These are phyloP conservation scores for Plasmodium vivax DNA, from an alignment of 169 alveolate genomes.

Conservation along the genomic window DNA sequence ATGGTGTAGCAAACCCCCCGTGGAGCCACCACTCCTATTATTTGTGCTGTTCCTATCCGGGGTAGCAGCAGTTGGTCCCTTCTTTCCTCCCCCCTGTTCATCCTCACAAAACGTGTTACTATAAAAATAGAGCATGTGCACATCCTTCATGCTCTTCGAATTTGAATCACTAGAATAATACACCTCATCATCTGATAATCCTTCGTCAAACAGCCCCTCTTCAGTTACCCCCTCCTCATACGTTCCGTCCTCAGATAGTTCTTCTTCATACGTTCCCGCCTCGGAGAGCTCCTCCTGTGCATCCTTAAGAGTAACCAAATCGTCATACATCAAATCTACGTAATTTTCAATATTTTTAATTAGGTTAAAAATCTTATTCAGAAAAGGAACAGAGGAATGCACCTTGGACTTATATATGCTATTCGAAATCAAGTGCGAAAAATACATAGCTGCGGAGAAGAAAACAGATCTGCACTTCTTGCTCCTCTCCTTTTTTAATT, in stretches of 20 bases:
- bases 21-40: background rate
- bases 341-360: conserved; percentile 41
- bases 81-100: background rate
- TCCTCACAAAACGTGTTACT: background rate
- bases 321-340: conserved; percentile 31
- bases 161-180: conserved; percentile 32
- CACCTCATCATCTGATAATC: background rate
- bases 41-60: background rate
- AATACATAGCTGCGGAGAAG: conserved; percentile 41
- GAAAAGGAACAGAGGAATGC: conserved; percentile 33
- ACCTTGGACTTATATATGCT: conserved; percentile 37
- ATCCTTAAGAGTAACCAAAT: conserved; percentile 8
- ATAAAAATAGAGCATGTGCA: conserved; percentile 50
- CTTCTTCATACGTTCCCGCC: background rate
- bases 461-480: conserved; percentile 15
- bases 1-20: background rate
- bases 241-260: background rate
- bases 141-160: conserved; percentile 8
- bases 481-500: conserved; percentile 57
- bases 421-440: conserved; percentile 38
- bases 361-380: conserved; percentile 11
- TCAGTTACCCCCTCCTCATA: conserved; percentile 8
- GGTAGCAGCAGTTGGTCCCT: background rate
- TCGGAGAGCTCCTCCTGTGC: background rate
- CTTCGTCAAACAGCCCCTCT: background rate